phyloP scores from a whole-genome alignment of 352 stramenopile species.

The Pythium aquatile region DNA sequence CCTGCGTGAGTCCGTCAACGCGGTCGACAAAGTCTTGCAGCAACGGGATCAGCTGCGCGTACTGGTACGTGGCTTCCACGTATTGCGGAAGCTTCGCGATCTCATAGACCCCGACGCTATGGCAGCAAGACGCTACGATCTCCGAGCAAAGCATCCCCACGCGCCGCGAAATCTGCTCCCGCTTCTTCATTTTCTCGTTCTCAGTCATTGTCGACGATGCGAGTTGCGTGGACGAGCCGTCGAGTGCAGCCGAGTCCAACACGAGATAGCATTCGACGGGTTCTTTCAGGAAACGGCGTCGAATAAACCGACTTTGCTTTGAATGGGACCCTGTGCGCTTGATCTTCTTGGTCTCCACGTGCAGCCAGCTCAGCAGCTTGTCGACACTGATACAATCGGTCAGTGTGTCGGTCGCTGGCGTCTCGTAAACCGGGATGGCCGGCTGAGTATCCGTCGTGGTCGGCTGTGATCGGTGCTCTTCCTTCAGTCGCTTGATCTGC shows the following conservation, averaged over 20 bases:
- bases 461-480: conserved; percentile 1
- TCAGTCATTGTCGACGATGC: conserved; percentile 6
- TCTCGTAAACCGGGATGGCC: conserved; percentile 17
- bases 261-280: conserved; percentile 30
- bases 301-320: conserved; percentile 9
- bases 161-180: conserved; percentile 21
- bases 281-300: conserved; percentile 27
- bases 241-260: conserved; percentile 19
- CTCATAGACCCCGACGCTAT: conserved; percentile 22
- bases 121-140: conserved; percentile 34
- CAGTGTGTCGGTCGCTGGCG: conserved; percentile 14
- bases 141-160: conserved; percentile 35
- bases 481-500: conserved; percentile 10
- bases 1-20: conserved; percentile 26
- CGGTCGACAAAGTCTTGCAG: conserved; percentile 38
- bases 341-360: conserved; percentile 27
- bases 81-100: conserved; percentile 26
- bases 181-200: conserved; percentile 26
- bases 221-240: not conserved
- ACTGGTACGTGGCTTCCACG: conserved; percentile 30
- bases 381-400: conserved; percentile 31
- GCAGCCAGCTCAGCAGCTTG: conserved; percentile 34
- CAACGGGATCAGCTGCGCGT: conserved; percentile 31
- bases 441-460: not conserved
- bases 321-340: not conserved